phyloP scores from a whole-genome alignment of 192 early-diverging fungal genomes.

The Phlyctochytrium arcticum region DNA sequence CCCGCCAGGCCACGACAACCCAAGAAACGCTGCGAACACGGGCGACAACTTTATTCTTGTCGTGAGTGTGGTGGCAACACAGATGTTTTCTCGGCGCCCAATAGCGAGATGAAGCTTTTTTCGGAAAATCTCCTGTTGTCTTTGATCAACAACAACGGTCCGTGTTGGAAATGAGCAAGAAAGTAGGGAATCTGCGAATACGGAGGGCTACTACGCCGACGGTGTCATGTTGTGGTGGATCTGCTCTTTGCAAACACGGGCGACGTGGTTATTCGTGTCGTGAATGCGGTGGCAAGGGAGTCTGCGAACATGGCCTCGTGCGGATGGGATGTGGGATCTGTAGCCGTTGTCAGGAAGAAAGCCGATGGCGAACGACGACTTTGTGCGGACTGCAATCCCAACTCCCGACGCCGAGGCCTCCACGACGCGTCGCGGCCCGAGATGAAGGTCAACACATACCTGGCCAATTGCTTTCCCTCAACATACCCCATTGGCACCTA shows the following conservation, averaged over 20 bases:
- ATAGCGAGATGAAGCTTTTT: too few relatives aligned
- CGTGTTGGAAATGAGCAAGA: too few relatives aligned
- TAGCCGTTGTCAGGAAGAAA: too few relatives aligned
- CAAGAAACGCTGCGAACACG: too few relatives aligned
- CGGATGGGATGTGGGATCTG: background rate
- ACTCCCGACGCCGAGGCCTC: background rate
- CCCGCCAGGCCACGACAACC: too few relatives aligned
- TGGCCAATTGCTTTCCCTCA: background rate
- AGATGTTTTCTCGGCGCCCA: too few relatives aligned
- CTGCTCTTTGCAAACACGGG: too few relatives aligned
- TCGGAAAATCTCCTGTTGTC: too few relatives aligned
- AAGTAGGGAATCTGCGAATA: too few relatives aligned
- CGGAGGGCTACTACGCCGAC: too few relatives aligned
- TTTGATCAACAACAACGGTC: too few relatives aligned
- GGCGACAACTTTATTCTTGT: background rate
- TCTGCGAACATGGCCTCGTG: background rate
- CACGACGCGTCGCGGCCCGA: background rate
- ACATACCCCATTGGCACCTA: slow-evolving; percentile 1
- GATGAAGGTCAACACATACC: background rate
- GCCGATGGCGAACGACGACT: background rate
- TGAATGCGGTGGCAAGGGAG: background rate
- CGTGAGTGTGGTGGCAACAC: background rate
- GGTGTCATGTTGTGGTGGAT: too few relatives aligned
- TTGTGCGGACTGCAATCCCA: background rate
- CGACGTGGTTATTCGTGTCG: background rate